Conservation (phyloP, 2,329 filamentous ascomycete species). For the Fusarium papillatum region DNA sequence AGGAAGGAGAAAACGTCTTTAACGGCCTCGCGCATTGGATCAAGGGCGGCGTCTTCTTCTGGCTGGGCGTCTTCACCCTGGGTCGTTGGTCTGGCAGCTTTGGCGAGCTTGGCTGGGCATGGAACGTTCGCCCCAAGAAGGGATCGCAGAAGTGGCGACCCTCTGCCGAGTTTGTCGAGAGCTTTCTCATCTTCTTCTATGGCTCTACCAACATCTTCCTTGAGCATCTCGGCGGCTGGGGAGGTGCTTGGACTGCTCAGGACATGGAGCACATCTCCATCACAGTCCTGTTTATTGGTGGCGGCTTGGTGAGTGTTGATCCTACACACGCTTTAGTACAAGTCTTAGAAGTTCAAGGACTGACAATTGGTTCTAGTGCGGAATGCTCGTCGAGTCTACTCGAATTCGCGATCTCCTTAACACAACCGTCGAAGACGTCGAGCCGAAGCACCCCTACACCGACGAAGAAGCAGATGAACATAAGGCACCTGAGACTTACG, state of each 20-base stretch:
- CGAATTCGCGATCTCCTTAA: conserved; percentile 77
- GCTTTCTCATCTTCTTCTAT: conserved; percentile 90
- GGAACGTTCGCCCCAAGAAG: conserved; percentile 83
- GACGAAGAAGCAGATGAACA: conserved; percentile 64
- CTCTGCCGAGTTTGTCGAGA: conserved; percentile 91
- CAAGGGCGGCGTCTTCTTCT: conserved; percentile 96
- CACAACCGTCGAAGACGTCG: conserved; percentile 57
- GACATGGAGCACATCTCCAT: conserved; percentile 96
- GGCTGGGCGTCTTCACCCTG: conserved; percentile 89
- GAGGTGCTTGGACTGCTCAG: conserved; percentile 78
- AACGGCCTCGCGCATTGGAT: conserved; percentile 93
- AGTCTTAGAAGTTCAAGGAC: conserved; percentile 1
- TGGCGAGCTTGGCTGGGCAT: conserved; percentile 92
- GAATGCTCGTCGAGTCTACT: conserved; percentile 88
- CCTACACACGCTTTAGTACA: background rate
- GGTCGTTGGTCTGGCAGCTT: conserved; percentile 94
- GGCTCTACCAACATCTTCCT: conserved; percentile 92
- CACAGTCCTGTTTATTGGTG: conserved; percentile 93
- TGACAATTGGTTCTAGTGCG: conserved; percentile 65
- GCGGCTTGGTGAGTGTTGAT: conserved; percentile 77
- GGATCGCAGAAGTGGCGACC: conserved; percentile 75
- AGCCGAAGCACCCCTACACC: conserved; percentile 49
- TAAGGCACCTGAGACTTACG: conserved; percentile 74
- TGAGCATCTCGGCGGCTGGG: conserved; percentile 85
- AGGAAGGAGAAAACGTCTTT: conserved; percentile 80